These are phyloP conservation scores for Thozetella sp. DNA, from an alignment of 495 filamentous ascomycete genomes.

Conservation along the genomic window DNA sequence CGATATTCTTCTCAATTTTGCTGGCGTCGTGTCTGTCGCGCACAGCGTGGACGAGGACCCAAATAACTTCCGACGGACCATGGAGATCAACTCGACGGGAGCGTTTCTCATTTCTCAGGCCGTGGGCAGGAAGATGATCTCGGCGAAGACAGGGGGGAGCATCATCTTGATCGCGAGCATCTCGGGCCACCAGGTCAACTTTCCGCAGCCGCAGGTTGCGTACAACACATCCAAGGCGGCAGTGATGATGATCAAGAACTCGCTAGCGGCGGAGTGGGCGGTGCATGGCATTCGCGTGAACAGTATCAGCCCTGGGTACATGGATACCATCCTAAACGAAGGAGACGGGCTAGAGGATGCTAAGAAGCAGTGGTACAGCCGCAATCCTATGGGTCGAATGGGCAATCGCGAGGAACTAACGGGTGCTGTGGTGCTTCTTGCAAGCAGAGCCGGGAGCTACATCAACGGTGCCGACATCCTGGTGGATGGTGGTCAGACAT, in stretches of 20 bases:
- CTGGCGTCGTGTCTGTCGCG: conserved; percentile 67
- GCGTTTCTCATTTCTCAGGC: conserved; percentile 71
- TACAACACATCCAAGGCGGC: conserved; percentile 75
- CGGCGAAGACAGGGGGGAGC: conserved; percentile 50
- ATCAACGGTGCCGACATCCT: conserved; percentile 59
- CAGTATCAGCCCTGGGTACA: conserved; percentile 72
- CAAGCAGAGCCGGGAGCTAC: conserved; percentile 65
- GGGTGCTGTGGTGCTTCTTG: conserved; percentile 67
- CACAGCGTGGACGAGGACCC: conserved; percentile 55
- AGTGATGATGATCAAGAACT: conserved; percentile 58
- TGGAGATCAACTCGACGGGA: conserved; percentile 72
- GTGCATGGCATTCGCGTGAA: conserved; percentile 68
- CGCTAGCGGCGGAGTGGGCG: conserved; percentile 69
- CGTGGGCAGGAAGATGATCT: conserved; percentile 56
- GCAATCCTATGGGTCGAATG: conserved; percentile 73
- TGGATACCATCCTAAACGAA: conserved; percentile 80
- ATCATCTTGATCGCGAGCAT: conserved; percentile 71
- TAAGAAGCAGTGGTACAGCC: conserved; percentile 56
- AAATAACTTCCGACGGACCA: conserved; percentile 55
- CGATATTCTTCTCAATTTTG: conserved; percentile 65
- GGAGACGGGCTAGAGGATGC: conserved; percentile 58
- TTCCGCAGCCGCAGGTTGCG: conserved; percentile 66
- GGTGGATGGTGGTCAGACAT: conserved; percentile 39
- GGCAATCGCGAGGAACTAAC: conserved; percentile 64
- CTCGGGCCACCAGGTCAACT: conserved; percentile 68